These are phyloP conservation scores for Medicago ruthenica DNA, from an alignment of 306 rosid genomes.

Conservation along the genomic window DNA sequence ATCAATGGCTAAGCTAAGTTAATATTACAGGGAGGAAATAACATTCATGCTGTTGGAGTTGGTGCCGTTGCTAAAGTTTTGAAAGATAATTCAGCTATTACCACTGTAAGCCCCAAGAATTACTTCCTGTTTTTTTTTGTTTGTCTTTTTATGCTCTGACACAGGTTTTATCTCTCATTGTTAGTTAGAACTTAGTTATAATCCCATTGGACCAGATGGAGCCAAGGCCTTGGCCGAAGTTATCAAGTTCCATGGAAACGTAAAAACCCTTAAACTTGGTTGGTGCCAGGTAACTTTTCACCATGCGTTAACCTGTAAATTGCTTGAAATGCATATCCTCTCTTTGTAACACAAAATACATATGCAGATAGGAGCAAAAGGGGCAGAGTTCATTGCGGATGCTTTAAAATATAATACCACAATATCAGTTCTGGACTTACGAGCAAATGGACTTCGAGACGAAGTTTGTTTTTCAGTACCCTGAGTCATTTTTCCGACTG, in stretches of 20 bases:
- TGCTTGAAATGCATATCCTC: constrained; percentile 7
- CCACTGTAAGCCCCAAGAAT: constrained; percentile 63
- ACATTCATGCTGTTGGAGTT: constrained; percentile 78
- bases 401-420: constrained; percentile 89
- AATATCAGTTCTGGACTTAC: constrained; percentile 80
- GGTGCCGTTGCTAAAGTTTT: constrained; percentile 71
- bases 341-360: constrained; percentile 22
- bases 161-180: constrained; percentile 38
- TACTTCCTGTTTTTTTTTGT: constrained; percentile 36
- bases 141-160: constrained; percentile 32
- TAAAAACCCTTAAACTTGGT: constrained; percentile 90
- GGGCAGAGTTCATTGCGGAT: constrained; percentile 88
- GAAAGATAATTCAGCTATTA: constrained; percentile 81
- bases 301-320: constrained; percentile 32
- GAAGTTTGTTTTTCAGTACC: constrained; percentile 63
- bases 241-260: constrained; percentile 85
- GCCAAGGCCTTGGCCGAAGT: constrained; percentile 89
- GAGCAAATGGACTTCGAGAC: constrained; percentile 91
- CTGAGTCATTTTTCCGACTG: neutral
- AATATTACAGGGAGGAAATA: constrained; percentile 85
- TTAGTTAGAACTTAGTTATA: constrained; percentile 92
- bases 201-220: constrained; percentile 98
- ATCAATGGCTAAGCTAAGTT: constrained; percentile 37
- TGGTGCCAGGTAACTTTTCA: constrained; percentile 91
- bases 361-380: constrained; percentile 92